Evolutionary conservation across 306 rosid species (phyloP).

Genomic region (Clitoria ternatea): DNA sequence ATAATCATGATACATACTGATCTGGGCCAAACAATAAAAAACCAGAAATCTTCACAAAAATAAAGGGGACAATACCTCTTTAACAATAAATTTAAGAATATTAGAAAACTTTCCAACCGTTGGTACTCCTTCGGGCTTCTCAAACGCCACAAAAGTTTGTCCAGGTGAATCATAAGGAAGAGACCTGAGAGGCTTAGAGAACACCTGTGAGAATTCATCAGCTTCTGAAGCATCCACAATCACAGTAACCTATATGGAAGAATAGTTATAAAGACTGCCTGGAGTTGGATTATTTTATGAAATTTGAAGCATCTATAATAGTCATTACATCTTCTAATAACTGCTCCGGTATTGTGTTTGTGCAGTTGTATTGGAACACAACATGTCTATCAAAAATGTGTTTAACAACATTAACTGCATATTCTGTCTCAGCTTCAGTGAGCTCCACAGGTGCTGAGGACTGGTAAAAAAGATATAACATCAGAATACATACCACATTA

Average conservation of each 20-base stretch:
- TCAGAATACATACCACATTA: constrained; percentile 13
- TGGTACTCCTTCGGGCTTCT: constrained; percentile 74
- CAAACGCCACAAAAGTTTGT: constrained; percentile 90
- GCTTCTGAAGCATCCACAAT: constrained; percentile 86
- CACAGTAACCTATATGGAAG: constrained; percentile 61
- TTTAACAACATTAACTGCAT: constrained; percentile 90
- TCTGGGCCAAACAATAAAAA: background rate
- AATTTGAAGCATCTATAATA: constrained; percentile 3
- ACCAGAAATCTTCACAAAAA: background rate
- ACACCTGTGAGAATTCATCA: constrained; percentile 69
- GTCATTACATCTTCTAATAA: constrained; percentile 74
- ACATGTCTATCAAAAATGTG: constrained; percentile 86
- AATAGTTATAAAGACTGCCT: constrained; percentile 23
- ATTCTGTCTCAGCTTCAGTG: constrained; percentile 96
- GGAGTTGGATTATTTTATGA: constrained; percentile 1
- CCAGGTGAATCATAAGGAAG: constrained; percentile 98
- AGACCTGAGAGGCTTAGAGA: constrained; percentile 77
- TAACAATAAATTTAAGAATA: constrained; percentile 67
- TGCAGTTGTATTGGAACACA: constrained; percentile 97
- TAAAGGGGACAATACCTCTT: constrained; percentile 60
- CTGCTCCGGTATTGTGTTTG: constrained; percentile 95
- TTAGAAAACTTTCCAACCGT: constrained; percentile 85
- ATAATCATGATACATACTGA: background rate
- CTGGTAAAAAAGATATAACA: constrained; percentile 42
- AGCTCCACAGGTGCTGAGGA: constrained; percentile 97